phyloP scores from a whole-genome alignment of 352 stramenopile species.

The Elongisporangium anandrum region DNA sequence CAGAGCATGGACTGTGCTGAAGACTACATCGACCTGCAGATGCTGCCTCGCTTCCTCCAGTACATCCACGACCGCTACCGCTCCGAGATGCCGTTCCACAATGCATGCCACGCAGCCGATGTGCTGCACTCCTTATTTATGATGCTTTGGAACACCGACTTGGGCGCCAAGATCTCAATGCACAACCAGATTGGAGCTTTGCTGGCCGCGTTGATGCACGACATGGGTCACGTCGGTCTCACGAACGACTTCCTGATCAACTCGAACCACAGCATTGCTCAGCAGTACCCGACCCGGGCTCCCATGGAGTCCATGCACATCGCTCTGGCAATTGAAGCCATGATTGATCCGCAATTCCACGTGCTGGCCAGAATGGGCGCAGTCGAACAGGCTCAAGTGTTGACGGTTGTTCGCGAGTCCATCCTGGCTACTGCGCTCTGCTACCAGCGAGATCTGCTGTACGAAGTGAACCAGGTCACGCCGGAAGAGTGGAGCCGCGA shows the following conservation, averaged over 20 bases:
- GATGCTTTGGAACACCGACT: conserved; percentile 49
- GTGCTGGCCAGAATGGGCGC: conserved; percentile 51
- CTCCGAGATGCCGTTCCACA: conserved; percentile 73
- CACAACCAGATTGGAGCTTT: conserved; percentile 72
- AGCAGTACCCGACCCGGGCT: conserved; percentile 46
- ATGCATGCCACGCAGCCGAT: conserved; percentile 73
- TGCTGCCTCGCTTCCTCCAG: conserved; percentile 44
- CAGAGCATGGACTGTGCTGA: conserved; percentile 45
- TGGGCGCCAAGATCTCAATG: conserved; percentile 42
- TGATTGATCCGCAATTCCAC: conserved; percentile 42
- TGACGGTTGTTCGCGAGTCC: conserved; percentile 53
- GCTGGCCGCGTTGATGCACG: conserved; percentile 76
- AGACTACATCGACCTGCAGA: conserved; percentile 48
- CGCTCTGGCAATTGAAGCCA: conserved; percentile 45
- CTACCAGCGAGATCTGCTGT: conserved; percentile 72
- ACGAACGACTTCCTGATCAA: conserved; percentile 81
- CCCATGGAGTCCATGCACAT: conserved; percentile 82
- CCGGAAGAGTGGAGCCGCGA: conserved; percentile 34
- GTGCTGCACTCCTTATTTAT: conserved; percentile 80
- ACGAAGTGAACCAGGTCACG: conserved; percentile 36
- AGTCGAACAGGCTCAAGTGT: conserved; percentile 43
- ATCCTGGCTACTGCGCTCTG: conserved; percentile 75
- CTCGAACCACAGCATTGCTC: conserved; percentile 61
- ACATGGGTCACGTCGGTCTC: conserved; percentile 73
- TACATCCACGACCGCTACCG: conserved; percentile 66